A percentile compares a stretch with the other conserved stretches of the same genome.
phyloP scores from a whole-genome alignment of 306 rosid species.

The Dicorynia guianensis region DNA sequence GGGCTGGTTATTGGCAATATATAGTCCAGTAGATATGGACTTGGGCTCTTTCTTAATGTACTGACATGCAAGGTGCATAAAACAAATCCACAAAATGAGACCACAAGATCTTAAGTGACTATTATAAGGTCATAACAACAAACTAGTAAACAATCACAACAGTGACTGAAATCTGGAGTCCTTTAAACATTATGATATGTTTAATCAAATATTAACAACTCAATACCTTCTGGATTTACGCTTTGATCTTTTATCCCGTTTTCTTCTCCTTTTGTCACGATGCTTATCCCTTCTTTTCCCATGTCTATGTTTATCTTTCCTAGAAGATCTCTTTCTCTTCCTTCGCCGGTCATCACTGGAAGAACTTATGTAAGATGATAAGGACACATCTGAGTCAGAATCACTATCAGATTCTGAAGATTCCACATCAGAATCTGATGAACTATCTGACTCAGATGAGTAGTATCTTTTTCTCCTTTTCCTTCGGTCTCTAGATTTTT shows the following conservation, averaged over 20 bases:
- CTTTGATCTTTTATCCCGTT: slow-evolving; percentile 71
- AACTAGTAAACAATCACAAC: neutral
- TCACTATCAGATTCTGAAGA: slow-evolving; percentile 86
- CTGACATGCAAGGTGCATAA: no score
- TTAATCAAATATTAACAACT: neutral
- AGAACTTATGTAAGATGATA: slow-evolving; percentile 76
- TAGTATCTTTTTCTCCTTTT: slow-evolving; percentile 72
- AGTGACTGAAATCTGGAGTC: neutral
- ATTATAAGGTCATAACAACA: neutral
- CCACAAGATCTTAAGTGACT: neutral
- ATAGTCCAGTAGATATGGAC: no score
- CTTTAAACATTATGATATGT: neutral
- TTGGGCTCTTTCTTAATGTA: no score
- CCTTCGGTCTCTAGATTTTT: slow-evolving; percentile 71
- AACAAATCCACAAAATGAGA: neutral
- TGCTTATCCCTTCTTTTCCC: slow-evolving; percentile 73
- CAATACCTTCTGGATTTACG: slow-evolving; percentile 75
- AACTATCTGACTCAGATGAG: slow-evolving; percentile 75
- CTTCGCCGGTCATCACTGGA: slow-evolving; percentile 82
- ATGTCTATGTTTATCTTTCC: slow-evolving; percentile 71
- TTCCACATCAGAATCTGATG: slow-evolving; percentile 78
- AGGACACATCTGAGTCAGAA: slow-evolving; percentile 73
- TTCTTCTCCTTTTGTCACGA: slow-evolving; percentile 69
- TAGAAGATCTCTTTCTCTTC: slow-evolving; percentile 79
- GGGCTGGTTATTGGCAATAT: neutral